Percentiles rank a stretch among this genome's conserved stretches.
Evolutionary conservation across 2,329 filamentous ascomycete genomes (phyloP).

Genomic region (Alternaria postmessia): DNA sequence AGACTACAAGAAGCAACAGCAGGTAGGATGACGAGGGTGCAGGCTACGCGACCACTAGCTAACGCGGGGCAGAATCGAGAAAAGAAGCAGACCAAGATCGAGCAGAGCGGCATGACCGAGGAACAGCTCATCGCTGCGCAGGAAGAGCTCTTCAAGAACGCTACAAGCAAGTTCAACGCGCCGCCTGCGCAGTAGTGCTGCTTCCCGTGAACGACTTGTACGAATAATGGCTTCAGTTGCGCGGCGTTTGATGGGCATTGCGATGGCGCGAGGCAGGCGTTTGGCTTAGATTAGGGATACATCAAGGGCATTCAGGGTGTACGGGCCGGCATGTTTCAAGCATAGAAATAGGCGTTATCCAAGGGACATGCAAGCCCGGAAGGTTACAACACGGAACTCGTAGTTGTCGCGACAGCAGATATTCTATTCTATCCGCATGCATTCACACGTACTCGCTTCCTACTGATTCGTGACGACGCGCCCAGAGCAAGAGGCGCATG

Average conservation of each 20-base stretch:
- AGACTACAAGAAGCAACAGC: constrained; percentile 91
- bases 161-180: constrained; percentile 74
- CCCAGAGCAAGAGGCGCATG: neutral
- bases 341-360: constrained; percentile 15
- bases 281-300: constrained; percentile 31
- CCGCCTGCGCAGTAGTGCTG: constrained; percentile 47
- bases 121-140: constrained; percentile 90
- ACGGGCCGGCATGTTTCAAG: constrained; percentile 14
- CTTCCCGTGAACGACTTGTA: constrained; percentile 12
- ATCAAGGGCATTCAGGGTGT: constrained; percentile 18
- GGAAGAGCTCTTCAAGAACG: constrained; percentile 87
- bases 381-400: neutral
- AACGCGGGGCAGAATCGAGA: constrained; percentile 75
- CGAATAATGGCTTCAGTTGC: constrained; percentile 23
- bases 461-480: constrained; percentile 16
- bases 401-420: neutral
- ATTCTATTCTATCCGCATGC: neutral
- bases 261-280: constrained; percentile 28
- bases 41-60: constrained; percentile 14
- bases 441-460: neutral
- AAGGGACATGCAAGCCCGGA: neutral
- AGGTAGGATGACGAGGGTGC: constrained; percentile 64
- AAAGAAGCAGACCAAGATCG: constrained; percentile 97
- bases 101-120: constrained; percentile 89
- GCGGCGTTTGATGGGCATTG: constrained; percentile 35